Base-by-base conservation (phyloP, 257 asterid species). In the Primulina huaijiensis region DNA sequence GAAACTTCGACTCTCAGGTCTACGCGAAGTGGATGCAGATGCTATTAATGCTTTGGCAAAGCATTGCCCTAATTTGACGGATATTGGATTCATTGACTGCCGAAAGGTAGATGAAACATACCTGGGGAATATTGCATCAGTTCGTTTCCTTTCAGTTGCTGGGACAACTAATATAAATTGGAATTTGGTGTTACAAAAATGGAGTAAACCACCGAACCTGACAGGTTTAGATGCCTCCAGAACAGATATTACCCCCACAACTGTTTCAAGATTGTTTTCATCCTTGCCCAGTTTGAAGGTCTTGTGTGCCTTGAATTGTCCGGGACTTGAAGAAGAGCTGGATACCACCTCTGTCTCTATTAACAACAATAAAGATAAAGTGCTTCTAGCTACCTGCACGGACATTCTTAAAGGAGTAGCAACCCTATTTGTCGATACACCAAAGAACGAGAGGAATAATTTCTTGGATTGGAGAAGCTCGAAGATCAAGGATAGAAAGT, bases 201-300 rank as follows among this genome's bases (percentile, higher is more conserved):
- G 93, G 96, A 75, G 76, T 76, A 79, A 79, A 78, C 89, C 83
- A 57, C 88, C 89, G 50, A 68, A 85, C 64, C 82, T 90, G 68
- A 70, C 59, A 12, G 96, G 96, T 21, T 81, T 90, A 67, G 97
- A 90, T 83, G 94, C 86, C 77, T 90, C 97, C 63, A 82, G 94
- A 79, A 88, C 97, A 38, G 89, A 86, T 52, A 75, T 90, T 40
- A 75, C 43, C 67, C 85, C 89, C 20, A 62, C 35, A 77, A 73
- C 65, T 1, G 82, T 85, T 64, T 77, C 83, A 34, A 81, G 89
- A 73, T 70, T 84, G 62, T 82, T 88, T 56, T 79, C 89, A 59
- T 68, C 88, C 72, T 82, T 82, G 2, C 72, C 58, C 35, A 80
- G 85, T 82, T 75, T 90, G 86, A 90, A 80, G 85, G 83, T 88